Evolutionary conservation across 176 grass and related monocot species (phyloP).

Genomic region (Musa troglodytarum): DNA sequence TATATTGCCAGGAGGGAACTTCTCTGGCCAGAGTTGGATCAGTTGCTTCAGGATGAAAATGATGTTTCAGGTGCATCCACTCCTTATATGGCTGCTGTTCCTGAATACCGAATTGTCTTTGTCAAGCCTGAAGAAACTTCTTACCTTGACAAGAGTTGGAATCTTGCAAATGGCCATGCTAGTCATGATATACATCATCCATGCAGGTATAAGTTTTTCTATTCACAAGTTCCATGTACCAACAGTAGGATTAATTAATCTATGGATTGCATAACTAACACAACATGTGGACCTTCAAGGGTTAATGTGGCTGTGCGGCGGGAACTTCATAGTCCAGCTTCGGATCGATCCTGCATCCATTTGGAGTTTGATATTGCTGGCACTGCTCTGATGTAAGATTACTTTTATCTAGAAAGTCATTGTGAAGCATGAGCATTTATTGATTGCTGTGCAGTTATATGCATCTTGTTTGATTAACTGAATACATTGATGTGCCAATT

Average conservation of each 20-base stretch:
- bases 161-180: conserved; percentile 67
- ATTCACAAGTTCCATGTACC: background rate
- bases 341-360: conserved; percentile 86
- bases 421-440: too few species aligned
- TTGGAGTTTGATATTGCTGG: conserved; percentile 86
- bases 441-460: too few species aligned
- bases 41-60: conserved; percentile 62
- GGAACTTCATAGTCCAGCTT: conserved; percentile 80
- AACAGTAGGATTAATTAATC: background rate
- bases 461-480: too few species aligned
- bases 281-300: conserved; percentile 30
- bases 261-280: background rate
- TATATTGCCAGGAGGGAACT: conserved; percentile 60
- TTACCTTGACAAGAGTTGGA: conserved; percentile 60
- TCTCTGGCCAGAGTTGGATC: conserved; percentile 77
- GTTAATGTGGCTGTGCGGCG: conserved; percentile 50
- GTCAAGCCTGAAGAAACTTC: conserved; percentile 38
- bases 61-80: conserved; percentile 43
- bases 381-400: conserved; percentile 62
- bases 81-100: conserved; percentile 74
- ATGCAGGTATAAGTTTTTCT: conserved; percentile 40
- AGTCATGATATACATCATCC: conserved; percentile 81
- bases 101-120: conserved; percentile 67
- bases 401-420: too few species aligned
- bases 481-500: too few species aligned